These are phyloP conservation scores for Spathaspora girioi DNA, from an alignment of 805 yeast species.

Conservation along the genomic window DNA sequence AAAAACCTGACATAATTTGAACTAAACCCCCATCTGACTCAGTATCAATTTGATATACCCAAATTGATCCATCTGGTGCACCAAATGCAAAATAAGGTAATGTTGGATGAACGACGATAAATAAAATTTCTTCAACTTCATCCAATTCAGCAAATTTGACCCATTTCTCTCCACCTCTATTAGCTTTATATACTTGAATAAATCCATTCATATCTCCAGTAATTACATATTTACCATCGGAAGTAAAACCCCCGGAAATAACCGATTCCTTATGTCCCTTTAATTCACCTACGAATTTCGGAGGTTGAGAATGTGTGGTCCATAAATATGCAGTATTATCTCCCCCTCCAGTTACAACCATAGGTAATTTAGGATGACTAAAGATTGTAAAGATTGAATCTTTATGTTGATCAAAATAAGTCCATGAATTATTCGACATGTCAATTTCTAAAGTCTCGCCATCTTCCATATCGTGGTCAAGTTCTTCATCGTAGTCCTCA, in stretches of 20 bases:
- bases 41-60: conserved; percentile 76
- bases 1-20: conserved; percentile 73
- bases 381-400: conserved; percentile 86
- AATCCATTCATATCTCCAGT: conserved; percentile 96
- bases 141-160: conserved; percentile 61
- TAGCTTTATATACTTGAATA: conserved; percentile 65
- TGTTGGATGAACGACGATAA: conserved; percentile 78
- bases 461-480: conserved; percentile 26
- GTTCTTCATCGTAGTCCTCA: conserved; percentile 16
- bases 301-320: conserved; percentile 88
- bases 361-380: conserved; percentile 78
- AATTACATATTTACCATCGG: conserved; percentile 74
- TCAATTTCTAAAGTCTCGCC: conserved; percentile 64
- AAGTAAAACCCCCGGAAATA: conserved; percentile 75
- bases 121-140: conserved; percentile 86
- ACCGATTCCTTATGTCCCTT: conserved; percentile 87
- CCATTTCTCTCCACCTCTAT: conserved; percentile 85
- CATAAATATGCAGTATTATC: conserved; percentile 86
- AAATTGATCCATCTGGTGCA: conserved; percentile 87
- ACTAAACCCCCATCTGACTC: conserved; percentile 44
- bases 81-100: conserved; percentile 88
- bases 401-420: conserved; percentile 84
- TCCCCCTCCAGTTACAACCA: conserved; percentile 93
- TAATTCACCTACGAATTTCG: conserved; percentile 72
- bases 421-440: conserved; percentile 82